Evolutionary conservation across 352 stramenopile genomes (phyloP).

Genomic region (Phytophthora citricola): DNA sequence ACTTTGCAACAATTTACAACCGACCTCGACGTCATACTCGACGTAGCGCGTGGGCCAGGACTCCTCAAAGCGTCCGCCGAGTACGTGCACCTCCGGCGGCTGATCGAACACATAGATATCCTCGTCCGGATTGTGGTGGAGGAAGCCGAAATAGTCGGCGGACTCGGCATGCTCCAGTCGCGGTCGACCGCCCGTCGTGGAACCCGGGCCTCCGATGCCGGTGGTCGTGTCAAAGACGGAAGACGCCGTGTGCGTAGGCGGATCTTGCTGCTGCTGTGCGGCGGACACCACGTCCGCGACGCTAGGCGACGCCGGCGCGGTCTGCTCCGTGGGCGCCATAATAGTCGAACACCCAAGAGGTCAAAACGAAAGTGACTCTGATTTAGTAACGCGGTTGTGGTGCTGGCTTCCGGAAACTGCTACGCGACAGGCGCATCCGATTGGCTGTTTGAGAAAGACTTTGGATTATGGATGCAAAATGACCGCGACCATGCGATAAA

Average conservation of each 20-base stretch:
- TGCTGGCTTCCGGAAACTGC: constrained; percentile 33
- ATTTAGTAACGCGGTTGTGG: constrained; percentile 15
- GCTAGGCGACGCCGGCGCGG: constrained; percentile 5
- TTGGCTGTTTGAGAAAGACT: constrained; percentile 26
- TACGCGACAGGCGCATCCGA: constrained; percentile 7
- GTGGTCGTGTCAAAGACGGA: constrained; percentile 54
- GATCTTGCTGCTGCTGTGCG: constrained; percentile 25
- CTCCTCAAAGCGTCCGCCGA: constrained; percentile 74
- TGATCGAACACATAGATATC: constrained; percentile 85
- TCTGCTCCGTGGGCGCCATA: constrained; percentile 40
- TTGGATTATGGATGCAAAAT: constrained; percentile 26
- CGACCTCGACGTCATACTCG: constrained; percentile 87
- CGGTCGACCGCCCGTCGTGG: constrained; percentile 15
- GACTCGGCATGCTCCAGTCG: constrained; percentile 31
- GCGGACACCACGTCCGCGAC: constrained; percentile 30
- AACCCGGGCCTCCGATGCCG: constrained; percentile 35
- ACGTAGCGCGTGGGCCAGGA: constrained; percentile 84
- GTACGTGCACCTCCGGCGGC: constrained; percentile 60
- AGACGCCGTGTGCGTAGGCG: constrained; percentile 19
- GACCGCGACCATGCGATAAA: constrained; percentile 16
- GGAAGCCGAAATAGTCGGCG: constrained; percentile 53
- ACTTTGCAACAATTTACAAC: not conserved
- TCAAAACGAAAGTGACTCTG: constrained; percentile 26
- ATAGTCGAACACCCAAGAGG: not conserved
- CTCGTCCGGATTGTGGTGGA: constrained; percentile 62